These are phyloP conservation scores for Metarhizium anisopliae DNA, from an alignment of 2,329 filamentous ascomycete species.

Conservation along the genomic window DNA sequence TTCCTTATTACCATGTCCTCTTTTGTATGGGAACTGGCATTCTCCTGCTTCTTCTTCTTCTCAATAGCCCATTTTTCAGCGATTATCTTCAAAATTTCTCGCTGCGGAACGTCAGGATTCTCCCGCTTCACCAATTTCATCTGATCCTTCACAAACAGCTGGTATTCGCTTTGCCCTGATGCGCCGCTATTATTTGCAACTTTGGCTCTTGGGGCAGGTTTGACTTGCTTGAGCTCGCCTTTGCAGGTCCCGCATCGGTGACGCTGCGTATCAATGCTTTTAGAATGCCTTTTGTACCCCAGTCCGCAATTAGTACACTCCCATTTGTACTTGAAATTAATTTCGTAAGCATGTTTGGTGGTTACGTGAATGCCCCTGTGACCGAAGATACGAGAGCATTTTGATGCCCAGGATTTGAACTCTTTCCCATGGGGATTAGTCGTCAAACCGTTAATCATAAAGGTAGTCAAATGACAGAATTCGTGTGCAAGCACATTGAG, in stretches of 20 bases:
- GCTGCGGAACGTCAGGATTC: constrained; percentile 50
- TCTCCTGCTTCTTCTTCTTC: constrained; percentile 26
- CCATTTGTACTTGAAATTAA: constrained; percentile 92
- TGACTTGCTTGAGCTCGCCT: constrained; percentile 62
- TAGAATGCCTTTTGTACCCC: constrained; percentile 77
- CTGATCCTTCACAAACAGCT: constrained; percentile 54
- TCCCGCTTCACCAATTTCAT: constrained; percentile 51
- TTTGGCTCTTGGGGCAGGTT: constrained; percentile 52
- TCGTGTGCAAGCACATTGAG: constrained; percentile 93
- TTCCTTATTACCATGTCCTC: neutral
- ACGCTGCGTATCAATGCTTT: constrained; percentile 65
- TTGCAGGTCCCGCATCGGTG: constrained; percentile 75
- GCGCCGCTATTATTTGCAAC: constrained; percentile 9
- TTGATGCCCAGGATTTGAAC: constrained; percentile 67
- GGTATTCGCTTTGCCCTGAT: constrained; percentile 33
- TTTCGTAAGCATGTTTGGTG: constrained; percentile 82
- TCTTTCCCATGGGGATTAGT: constrained; percentile 74
- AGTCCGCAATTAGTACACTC: constrained; percentile 58
- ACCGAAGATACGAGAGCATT: constrained; percentile 47
- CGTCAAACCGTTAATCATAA: constrained; percentile 70
- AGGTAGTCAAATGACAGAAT: constrained; percentile 89
- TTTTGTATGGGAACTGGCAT: constrained; percentile 14
- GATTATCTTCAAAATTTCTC: constrained; percentile 60
- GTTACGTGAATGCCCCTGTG: constrained; percentile 66
- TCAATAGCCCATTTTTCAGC: constrained; percentile 50